Conservation (phyloP, 495 filamentous ascomycete species). For the Daldinia decipiens region DNA sequence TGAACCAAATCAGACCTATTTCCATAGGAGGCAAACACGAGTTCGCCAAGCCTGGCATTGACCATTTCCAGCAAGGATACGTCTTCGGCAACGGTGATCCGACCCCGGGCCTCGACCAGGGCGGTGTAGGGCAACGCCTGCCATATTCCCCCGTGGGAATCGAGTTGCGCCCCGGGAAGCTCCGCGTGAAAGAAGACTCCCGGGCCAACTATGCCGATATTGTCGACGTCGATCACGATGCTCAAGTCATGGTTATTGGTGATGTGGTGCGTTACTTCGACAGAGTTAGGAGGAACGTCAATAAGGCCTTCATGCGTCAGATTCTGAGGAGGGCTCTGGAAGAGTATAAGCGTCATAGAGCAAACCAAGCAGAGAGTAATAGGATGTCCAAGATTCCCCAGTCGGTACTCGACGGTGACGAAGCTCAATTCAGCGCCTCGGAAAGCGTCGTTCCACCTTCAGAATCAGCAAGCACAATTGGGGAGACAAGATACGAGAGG, state of each 20-base stretch:
- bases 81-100: slow-evolving; percentile 48
- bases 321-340: slow-evolving; percentile 47
- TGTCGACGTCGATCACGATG: slow-evolving; percentile 47
- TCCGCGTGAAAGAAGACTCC: slow-evolving; percentile 49
- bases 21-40: slow-evolving; percentile 49
- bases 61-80: slow-evolving; percentile 50
- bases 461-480: slow-evolving; percentile 26
- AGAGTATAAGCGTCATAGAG: slow-evolving; percentile 43
- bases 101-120: slow-evolving; percentile 40
- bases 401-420: slow-evolving; percentile 22
- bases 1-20: slow-evolving; percentile 43
- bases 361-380: slow-evolving; percentile 17
- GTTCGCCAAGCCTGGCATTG: slow-evolving; percentile 49
- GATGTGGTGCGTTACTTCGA: slow-evolving; percentile 51
- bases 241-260: slow-evolving; percentile 48
- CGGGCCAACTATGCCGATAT: slow-evolving; percentile 51
- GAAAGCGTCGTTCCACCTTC: slow-evolving; percentile 31
- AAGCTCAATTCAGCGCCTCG: slow-evolving; percentile 29
- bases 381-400: slow-evolving; percentile 17
- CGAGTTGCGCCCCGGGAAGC: slow-evolving; percentile 46
- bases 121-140: slow-evolving; percentile 33
- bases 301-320: slow-evolving; percentile 51
- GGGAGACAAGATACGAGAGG: slow-evolving; percentile 19
- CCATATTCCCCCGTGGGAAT: slow-evolving; percentile 48
- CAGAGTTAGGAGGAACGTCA: slow-evolving; percentile 48